These are phyloP conservation scores for Ascodesmis nigricans DNA, from an alignment of 495 filamentous ascomycete species.

Conservation along the genomic window DNA sequence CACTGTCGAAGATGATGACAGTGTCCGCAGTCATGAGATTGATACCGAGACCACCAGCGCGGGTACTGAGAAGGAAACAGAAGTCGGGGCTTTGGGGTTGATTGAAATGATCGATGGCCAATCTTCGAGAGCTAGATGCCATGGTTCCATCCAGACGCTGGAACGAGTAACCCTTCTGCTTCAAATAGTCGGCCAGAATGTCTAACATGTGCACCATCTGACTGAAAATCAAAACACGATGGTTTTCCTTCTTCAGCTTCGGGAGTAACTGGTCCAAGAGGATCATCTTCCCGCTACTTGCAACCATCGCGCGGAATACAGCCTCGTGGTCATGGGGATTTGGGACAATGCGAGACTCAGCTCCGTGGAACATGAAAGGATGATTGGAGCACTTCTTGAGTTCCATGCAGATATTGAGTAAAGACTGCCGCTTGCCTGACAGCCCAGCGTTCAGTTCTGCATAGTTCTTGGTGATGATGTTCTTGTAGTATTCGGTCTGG, in stretches of 20 bases:
- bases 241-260: constrained; percentile 75
- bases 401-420: constrained; percentile 99
- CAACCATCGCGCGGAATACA: constrained; percentile 70
- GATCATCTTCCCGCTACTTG: constrained; percentile 98
- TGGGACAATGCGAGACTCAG: constrained; percentile 65
- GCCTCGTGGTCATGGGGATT: constrained; percentile 64
- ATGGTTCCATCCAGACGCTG: constrained; percentile 93
- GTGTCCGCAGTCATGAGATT: constrained; percentile 98
- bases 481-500: constrained; percentile 94
- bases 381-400: constrained; percentile 98
- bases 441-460: constrained; percentile 76
- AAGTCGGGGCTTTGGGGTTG: constrained; percentile 84
- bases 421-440: constrained; percentile 70
- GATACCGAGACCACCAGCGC: constrained; percentile 89
- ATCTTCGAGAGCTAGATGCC: constrained; percentile 53
- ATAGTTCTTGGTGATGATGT: constrained; percentile 92
- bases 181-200: constrained; percentile 79
- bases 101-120: constrained; percentile 97
- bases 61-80: constrained; percentile 83
- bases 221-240: constrained; percentile 93
- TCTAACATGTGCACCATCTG: constrained; percentile 99
- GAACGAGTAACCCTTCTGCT: constrained; percentile 69
- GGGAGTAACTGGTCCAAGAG: constrained; percentile 77
- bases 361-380: constrained; percentile 88
- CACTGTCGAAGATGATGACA: constrained; percentile 92